Evolutionary conservation across 306 rosid genomes (phyloP).

Genomic region (Cucumis hystrix): DNA sequence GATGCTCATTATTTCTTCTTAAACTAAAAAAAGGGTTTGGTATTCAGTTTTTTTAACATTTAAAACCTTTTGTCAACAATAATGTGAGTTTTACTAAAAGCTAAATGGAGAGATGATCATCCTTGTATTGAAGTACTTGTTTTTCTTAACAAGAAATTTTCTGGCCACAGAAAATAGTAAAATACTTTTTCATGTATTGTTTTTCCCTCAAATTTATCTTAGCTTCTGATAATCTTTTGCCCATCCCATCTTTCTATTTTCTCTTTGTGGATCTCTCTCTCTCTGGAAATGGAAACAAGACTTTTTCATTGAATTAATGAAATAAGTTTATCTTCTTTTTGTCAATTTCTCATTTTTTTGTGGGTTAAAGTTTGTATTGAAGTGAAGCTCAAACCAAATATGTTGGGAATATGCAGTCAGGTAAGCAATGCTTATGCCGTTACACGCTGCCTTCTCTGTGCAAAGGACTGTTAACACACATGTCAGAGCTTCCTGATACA

Average conservation of each 20-base stretch:
- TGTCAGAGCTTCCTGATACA: constrained; percentile 48
- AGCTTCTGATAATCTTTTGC: neutral
- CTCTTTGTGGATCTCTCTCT: neutral
- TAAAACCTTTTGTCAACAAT: neutral
- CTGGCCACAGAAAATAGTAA: neutral
- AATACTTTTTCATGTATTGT: neutral
- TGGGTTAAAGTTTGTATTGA: neutral
- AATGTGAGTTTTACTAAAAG: neutral
- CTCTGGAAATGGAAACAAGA: too few relatives aligned
- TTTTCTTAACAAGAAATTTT: neutral
- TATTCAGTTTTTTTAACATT: neutral
- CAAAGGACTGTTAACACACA: constrained; percentile 33
- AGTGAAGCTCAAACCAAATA: neutral
- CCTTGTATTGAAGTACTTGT: neutral
- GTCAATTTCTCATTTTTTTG: neutral
- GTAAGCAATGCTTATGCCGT: constrained; percentile 85
- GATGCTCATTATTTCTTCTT: neutral
- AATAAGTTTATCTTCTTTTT: neutral
- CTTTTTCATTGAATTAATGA: too few relatives aligned
- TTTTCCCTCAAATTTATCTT: neutral
- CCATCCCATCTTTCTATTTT: neutral
- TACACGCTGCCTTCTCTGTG: constrained; percentile 62
- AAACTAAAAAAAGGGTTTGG: neutral
- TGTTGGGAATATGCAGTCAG: constrained; percentile 45
- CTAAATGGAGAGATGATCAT: neutral